These are phyloP conservation scores for Populus nigra DNA, from an alignment of 345 rosid genomes.

Conservation along the genomic window DNA sequence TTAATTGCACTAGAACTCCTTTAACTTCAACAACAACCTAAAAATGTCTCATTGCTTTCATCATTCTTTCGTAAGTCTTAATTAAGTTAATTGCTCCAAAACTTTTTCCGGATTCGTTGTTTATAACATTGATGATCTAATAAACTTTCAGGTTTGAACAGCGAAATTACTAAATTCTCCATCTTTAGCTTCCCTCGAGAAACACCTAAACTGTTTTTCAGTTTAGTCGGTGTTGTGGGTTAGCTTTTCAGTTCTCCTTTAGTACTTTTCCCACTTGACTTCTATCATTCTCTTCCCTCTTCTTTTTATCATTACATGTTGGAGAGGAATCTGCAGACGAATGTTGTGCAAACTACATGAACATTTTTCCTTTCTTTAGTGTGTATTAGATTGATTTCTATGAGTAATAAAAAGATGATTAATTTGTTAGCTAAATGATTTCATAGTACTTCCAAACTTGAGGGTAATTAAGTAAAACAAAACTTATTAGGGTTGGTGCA, in stretches of 20 bases:
- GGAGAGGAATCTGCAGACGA: conserved; percentile 27
- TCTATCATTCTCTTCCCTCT: background rate
- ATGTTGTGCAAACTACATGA: conserved; percentile 11
- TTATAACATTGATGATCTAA: background rate
- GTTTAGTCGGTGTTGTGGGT: conserved; percentile 28
- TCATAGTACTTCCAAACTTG: no score
- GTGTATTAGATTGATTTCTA: background rate
- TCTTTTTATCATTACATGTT: conserved; percentile 1
- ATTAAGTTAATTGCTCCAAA: background rate
- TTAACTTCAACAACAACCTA: background rate
- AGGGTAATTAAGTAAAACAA: no score
- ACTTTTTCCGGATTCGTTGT: background rate
- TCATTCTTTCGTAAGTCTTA: background rate
- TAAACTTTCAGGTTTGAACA: background rate
- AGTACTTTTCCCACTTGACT: conserved; percentile 11
- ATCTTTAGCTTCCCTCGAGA: conserved; percentile 11
- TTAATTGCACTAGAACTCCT: background rate
- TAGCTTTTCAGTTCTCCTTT: conserved; percentile 5
- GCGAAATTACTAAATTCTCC: background rate
- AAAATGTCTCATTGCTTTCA: background rate
- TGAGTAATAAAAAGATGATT: no score
- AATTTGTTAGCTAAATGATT: no score
- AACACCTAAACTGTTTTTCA: background rate
- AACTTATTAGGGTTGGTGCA: no score
- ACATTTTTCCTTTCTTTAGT: background rate